phyloP scores from a whole-genome alignment of 352 stramenopile species.

The Globisporangium recalcitrans region DNA sequence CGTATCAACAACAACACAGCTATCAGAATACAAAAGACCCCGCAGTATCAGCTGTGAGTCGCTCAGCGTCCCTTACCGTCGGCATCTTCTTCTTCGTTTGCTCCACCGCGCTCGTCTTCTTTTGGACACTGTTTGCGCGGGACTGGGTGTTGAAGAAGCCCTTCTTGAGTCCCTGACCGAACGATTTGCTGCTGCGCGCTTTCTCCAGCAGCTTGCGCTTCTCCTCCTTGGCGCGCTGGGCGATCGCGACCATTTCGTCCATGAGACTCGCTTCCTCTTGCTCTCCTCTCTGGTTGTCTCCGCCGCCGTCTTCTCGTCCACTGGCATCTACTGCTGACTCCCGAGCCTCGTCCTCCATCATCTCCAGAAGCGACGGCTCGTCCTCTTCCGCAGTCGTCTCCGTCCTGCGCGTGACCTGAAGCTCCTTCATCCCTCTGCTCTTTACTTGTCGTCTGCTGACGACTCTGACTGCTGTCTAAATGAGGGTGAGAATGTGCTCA shows the following conservation, averaged over 20 bases:
- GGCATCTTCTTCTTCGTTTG: conserved; percentile 9
- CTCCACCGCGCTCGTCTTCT: conserved; percentile 3
- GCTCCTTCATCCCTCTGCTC: conserved; percentile 11
- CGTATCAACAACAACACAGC: not conserved
- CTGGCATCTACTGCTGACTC: not conserved
- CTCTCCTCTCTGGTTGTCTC: conserved; percentile 28
- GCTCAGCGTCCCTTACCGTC: not conserved
- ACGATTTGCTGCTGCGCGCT: conserved; percentile 38
- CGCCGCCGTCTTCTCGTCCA: too few relatives aligned
- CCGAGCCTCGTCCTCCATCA: conserved; percentile 19
- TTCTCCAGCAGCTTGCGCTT: conserved; percentile 43
- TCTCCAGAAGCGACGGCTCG: conserved; percentile 42
- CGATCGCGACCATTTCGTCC: conserved; percentile 66
- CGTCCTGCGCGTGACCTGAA: conserved; percentile 2
- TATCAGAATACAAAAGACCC: too few relatives aligned
- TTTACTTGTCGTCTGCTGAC: not conserved
- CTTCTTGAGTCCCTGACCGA: conserved; percentile 65
- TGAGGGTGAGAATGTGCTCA: too few relatives aligned
- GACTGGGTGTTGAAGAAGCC: conserved; percentile 52
- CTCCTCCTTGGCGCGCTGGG: conserved; percentile 43
- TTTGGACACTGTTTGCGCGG: not conserved
- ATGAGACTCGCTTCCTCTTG: conserved; percentile 38
- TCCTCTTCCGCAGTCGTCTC: conserved; percentile 32
- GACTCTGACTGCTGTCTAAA: too few relatives aligned
- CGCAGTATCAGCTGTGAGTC: too few relatives aligned